Conservation (phyloP, 1,284 basidiomycete species). For the Anthracocystis walkeri region DNA sequence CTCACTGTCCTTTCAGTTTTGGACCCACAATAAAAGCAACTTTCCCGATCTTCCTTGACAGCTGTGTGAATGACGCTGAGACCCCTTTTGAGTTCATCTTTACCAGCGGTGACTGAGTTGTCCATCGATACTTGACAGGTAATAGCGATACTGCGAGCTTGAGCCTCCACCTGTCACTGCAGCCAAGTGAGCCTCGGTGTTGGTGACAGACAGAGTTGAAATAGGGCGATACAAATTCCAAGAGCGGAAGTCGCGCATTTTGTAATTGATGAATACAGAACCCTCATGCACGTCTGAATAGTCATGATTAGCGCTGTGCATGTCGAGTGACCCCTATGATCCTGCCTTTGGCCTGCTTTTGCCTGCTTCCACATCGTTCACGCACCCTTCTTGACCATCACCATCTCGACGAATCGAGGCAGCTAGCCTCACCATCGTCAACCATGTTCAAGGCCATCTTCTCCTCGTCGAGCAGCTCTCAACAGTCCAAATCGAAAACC, state of each 20-base stretch:
- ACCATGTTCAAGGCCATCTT: conserved; percentile 46
- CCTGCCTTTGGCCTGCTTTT: neutral
- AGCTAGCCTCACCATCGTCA: too few species aligned
- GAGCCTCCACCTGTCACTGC: neutral
- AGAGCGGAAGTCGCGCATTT: too few species aligned
- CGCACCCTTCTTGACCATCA: too few species aligned
- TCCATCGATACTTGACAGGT: neutral
- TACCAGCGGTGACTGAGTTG: too few species aligned
- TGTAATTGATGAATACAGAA: neutral
- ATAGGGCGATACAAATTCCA: neutral
- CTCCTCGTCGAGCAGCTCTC: conserved; percentile 24
- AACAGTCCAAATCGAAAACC: conserved; percentile 13
- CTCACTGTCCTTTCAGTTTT: neutral
- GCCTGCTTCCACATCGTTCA: too few species aligned
- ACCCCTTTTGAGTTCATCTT: too few species aligned
- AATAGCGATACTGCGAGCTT: neutral
- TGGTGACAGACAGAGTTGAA: conserved; percentile 6
- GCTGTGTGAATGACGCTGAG: too few species aligned
- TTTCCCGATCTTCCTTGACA: neutral
- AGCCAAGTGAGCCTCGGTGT: neutral
- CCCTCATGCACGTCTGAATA: conserved; percentile 5
- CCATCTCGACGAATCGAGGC: too few species aligned
- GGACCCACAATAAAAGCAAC: neutral
- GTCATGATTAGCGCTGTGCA: neutral
- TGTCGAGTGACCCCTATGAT: conserved; percentile 5